Base-by-base conservation (phyloP, 202 grass and related monocot species). In the Zizania palustris region DNA sequence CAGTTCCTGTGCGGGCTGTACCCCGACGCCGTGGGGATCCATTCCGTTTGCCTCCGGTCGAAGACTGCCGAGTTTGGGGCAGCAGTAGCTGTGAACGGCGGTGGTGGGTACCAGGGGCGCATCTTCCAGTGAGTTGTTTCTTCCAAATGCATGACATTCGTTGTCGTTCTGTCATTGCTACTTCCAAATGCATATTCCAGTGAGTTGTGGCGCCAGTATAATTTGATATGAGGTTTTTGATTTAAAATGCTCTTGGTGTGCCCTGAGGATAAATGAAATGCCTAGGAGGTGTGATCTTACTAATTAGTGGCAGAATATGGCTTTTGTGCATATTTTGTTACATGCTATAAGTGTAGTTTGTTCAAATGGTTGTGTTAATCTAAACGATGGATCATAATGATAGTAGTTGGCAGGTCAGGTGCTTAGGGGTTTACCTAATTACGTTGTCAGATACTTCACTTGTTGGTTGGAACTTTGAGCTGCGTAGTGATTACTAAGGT, bases 1-100 rank as follows among this genome's bases (percentile, higher is more conserved):
- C 92, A 99, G 48, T 95, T 99, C 86, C 85, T 99, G 0, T 95
- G 96, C 61, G 96, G 96, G 34, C 73, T 99, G 48, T 99, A 99
- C 71, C 91, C 85, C 9, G 92, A 99, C 71, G 89, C 91, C 34
- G 69, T 99, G 16, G 96, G 96, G 57, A 95, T 99, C 73, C 92
- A 99, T 64, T 95, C 96, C 13, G 83, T 99, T 35, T 92, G 87
- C 82, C 96, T 99, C 60, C 90, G 91, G 64, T 78, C 92, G 0
- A 93, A 95, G 85, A 54, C 54, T 2, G 59, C 77, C 7, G 40
- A 40, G 33, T 56, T 71, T 2, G 65, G 40, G 20, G 39, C 48
- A 7, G 55, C 63, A 57, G 67, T 42, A 73, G 72, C 72, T 37
- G 42, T 46, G 16, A 88, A 80, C 80, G 37, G 69, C 42, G 55